Conservation (phyloP, 2,329 filamentous ascomycete species). For the Fusarium sp. region DNA sequence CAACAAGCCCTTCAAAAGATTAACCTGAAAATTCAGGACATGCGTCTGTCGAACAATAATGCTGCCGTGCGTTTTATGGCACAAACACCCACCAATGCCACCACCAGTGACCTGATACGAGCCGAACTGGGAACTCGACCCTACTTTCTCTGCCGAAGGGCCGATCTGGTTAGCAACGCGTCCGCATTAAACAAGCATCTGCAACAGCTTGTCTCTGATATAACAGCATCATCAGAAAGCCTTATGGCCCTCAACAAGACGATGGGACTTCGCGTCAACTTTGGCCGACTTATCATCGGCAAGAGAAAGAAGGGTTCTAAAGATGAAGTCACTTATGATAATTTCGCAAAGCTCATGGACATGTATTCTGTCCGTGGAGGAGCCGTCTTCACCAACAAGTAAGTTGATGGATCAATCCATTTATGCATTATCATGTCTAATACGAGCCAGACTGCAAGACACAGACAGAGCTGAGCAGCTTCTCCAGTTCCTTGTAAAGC, state of each 20-base stretch:
- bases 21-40: conserved; percentile 48
- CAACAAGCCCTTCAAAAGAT: conserved; percentile 43
- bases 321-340: conserved; percentile 37
- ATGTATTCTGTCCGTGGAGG: conserved; percentile 46
- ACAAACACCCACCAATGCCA: conserved; percentile 38
- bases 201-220: conserved; percentile 28
- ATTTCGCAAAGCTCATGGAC: conserved; percentile 42
- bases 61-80: conserved; percentile 41
- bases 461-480: conserved; percentile 24
- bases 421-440: conserved; percentile 13
- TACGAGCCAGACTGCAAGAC: conserved; percentile 25
- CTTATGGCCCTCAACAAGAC: conserved; percentile 40
- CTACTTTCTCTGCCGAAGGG: conserved; percentile 10
- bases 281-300: conserved; percentile 45
- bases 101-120: conserved; percentile 27
- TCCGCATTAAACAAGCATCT: conserved; percentile 33
- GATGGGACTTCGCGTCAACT: conserved; percentile 47
- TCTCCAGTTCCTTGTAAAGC: conserved; percentile 25
- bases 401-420: conserved; percentile 1
- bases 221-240: conserved; percentile 37
- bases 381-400: conserved; percentile 44
- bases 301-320: conserved; percentile 40
- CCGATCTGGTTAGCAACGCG: not conserved
- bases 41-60: conserved; percentile 44
- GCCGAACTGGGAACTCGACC: conserved; percentile 43